These are phyloP conservation scores for Aspergillus bertholletiae DNA, from an alignment of 495 filamentous ascomycete genomes.

Conservation along the genomic window DNA sequence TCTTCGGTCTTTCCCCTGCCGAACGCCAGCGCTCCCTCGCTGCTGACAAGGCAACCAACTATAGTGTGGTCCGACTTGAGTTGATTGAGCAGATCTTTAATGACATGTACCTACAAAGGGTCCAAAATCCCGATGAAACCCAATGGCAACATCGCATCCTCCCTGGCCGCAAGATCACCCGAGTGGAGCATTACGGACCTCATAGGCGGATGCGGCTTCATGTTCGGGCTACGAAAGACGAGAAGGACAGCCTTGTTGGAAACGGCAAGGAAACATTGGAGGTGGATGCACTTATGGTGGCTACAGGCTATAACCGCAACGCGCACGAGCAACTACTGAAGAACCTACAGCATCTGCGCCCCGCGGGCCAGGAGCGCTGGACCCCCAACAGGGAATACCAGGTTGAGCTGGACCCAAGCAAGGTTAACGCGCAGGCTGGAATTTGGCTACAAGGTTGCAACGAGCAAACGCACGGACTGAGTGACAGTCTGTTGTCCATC, in stretches of 20 bases:
- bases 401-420: constrained; percentile 60
- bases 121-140: constrained; percentile 63
- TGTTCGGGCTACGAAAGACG: constrained; percentile 26
- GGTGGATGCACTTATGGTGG: constrained; percentile 77
- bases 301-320: constrained; percentile 80
- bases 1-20: constrained; percentile 61
- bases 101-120: constrained; percentile 76
- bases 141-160: constrained; percentile 81
- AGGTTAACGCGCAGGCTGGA: constrained; percentile 61
- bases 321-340: constrained; percentile 75
- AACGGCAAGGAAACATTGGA: constrained; percentile 58
- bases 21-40: constrained; percentile 60
- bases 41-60: constrained; percentile 79
- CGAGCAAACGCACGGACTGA: constrained; percentile 85
- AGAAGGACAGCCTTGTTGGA: constrained; percentile 15
- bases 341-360: constrained; percentile 59
- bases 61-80: constrained; percentile 84
- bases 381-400: constrained; percentile 63
- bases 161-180: constrained; percentile 57
- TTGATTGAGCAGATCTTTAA: constrained; percentile 85
- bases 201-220: constrained; percentile 40
- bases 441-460: constrained; percentile 96
- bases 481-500: constrained; percentile 76
- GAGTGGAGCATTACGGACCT: constrained; percentile 49
- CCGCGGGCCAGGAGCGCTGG: constrained; percentile 41